Percentiles rank a stretch among this genome's conserved stretches.
Evolutionary conservation across 31 red algal species (phyloP).

Genomic region (Endocladia muricata): DNA sequence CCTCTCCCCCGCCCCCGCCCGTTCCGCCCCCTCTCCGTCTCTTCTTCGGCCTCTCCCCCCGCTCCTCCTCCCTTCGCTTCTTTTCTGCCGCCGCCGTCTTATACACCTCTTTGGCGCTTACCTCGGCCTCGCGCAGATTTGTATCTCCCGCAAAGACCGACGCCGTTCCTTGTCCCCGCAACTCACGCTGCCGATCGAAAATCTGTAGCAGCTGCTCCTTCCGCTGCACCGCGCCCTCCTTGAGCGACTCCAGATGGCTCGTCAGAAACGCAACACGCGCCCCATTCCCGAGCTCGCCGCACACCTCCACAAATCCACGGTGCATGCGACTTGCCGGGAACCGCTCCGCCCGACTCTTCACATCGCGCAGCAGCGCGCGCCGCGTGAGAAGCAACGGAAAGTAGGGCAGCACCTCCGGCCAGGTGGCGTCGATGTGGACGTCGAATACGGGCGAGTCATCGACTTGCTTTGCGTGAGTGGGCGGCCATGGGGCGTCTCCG

Average conservation of each 20-base stretch:
- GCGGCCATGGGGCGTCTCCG: too few relatives aligned
- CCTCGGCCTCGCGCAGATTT: slow-evolving; percentile 36
- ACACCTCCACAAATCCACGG: slow-evolving; percentile 4
- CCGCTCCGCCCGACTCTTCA: not conserved
- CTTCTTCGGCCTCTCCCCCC: not conserved
- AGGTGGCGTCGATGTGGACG: slow-evolving; percentile 6
- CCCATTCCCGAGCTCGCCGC: not conserved
- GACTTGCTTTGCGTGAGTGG: not conserved
- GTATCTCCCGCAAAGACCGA: slow-evolving; percentile 40
- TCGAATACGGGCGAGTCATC: not conserved
- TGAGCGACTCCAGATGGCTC: slow-evolving; percentile 33
- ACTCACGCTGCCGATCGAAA: not conserved
- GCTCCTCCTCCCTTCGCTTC: not conserved
- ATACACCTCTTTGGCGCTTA: slow-evolving; percentile 19
- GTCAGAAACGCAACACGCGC: not conserved
- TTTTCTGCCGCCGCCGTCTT: slow-evolving; percentile 23
- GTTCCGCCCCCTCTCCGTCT: too few relatives aligned
- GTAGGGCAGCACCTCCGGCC: slow-evolving; percentile 33
- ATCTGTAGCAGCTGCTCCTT: slow-evolving; percentile 25
- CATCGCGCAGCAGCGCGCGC: not conserved
- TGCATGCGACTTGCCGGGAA: slow-evolving; percentile 32
- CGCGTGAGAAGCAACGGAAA: slow-evolving; percentile 25
- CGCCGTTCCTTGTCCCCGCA: not conserved
- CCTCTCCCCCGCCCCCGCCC: too few relatives aligned
- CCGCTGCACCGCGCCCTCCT: slow-evolving; percentile 7